These are phyloP conservation scores for Cladochytrium replicatum DNA, from an alignment of 192 early-diverging fungal genomes.

Conservation along the genomic window DNA sequence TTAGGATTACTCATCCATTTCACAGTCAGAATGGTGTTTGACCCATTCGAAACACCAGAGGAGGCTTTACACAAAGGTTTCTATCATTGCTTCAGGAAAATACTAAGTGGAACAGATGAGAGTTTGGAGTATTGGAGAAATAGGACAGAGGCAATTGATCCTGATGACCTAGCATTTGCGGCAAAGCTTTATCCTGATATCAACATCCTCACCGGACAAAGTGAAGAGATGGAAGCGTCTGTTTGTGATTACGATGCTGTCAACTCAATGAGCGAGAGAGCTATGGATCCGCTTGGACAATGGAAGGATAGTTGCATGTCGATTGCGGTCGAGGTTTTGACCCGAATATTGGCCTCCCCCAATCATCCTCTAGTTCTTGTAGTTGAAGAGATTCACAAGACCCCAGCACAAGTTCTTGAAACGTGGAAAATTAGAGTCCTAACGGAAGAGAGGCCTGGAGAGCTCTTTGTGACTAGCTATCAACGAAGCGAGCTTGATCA, in stretches of 20 bases:
- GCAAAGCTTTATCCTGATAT: constrained; percentile 17
- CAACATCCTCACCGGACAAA: constrained; percentile 11
- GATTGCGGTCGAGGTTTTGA: no score
- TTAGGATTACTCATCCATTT: not conserved
- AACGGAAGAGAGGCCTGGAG: no score
- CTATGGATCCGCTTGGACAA: no score
- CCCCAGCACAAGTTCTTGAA: no score
- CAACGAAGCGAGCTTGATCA: no score
- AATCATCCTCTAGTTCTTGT: no score
- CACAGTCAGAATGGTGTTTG: not conserved
- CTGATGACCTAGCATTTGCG: constrained; percentile 8
- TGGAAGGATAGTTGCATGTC: no score
- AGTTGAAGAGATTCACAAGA: no score
- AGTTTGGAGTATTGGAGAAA: constrained; percentile 14
- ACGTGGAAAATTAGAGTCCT: constrained; percentile 8
- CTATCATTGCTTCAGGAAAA: constrained; percentile 10
- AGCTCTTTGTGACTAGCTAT: no score
- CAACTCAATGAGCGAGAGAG: no score
- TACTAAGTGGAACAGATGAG: constrained; percentile 10
- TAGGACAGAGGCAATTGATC: constrained; percentile 1
- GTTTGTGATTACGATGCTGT: no score
- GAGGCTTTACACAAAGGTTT: constrained; percentile 14
- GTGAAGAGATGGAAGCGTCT: not conserved
- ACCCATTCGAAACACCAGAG: constrained; percentile 16
- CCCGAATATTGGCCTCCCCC: no score